A percentile compares a stretch with the other conserved stretches of the same genome.
Conservation (phyloP, 1,284 basidiomycete genomes). For the Ceratorhiza oryzae-sativae region DNA sequence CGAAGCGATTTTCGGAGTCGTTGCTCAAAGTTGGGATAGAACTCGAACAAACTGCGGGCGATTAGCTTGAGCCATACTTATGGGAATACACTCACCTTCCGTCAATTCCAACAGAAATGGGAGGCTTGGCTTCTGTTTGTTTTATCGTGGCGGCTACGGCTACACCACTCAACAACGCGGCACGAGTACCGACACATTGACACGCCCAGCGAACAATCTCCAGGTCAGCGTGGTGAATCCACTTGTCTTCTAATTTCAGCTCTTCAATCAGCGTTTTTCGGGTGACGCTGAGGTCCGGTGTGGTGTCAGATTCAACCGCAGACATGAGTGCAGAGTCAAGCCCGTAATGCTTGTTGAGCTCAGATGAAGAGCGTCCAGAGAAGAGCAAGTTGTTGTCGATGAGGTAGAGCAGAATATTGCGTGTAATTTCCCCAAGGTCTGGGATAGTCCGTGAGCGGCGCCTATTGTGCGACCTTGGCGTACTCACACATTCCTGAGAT, state of each 20-base stretch:
- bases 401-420: conserved; percentile 84
- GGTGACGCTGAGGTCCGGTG: conserved; percentile 48
- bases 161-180: conserved; percentile 82
- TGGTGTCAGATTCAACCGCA: conserved; percentile 64
- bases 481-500: conserved; percentile 91
- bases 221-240: conserved; percentile 62
- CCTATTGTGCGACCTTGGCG: background rate
- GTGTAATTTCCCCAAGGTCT: conserved; percentile 90
- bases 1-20: conserved; percentile 76
- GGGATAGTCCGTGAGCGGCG: background rate
- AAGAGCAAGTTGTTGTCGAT: conserved; percentile 82
- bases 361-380: conserved; percentile 72
- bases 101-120: conserved; percentile 84
- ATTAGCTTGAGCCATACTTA: conserved; percentile 24
- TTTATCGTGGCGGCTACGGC: conserved; percentile 87
- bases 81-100: conserved; percentile 67
- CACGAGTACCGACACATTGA: conserved; percentile 79
- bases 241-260: conserved; percentile 24
- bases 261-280: conserved; percentile 26
- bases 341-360: conserved; percentile 89
- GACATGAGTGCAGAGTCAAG: conserved; percentile 94
- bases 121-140: conserved; percentile 70
- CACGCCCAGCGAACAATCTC: conserved; percentile 85
- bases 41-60: conserved; percentile 77
- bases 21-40: conserved; percentile 85